Percentiles rank a stretch among this genome's conserved stretches.
Conservation (phyloP, 2,329 filamentous ascomycete species). For the Amauroascus niger region DNA sequence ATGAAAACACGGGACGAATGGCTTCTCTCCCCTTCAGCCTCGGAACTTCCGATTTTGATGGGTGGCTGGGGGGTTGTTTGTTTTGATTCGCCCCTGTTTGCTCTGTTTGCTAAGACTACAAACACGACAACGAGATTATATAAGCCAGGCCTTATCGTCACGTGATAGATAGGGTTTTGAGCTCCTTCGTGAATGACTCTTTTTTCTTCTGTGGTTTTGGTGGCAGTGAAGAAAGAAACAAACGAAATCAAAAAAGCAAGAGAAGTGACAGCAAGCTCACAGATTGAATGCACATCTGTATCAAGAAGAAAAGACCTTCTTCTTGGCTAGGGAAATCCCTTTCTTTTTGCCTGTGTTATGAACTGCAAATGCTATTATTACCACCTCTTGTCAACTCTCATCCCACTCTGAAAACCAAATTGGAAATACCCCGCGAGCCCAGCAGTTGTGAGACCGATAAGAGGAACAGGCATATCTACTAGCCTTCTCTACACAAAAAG, state of each 20-base stretch:
- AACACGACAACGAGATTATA: too few relatives aligned
- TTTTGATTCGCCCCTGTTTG: conserved; percentile 20
- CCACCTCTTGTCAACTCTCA: neutral
- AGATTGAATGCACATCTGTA: neutral
- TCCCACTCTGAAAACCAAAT: neutral
- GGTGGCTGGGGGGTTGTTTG: conserved; percentile 17
- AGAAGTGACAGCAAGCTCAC: neutral
- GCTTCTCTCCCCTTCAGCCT: conserved; percentile 25
- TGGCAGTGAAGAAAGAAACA: neutral
- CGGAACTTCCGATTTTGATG: conserved; percentile 37
- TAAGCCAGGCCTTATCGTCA: too few relatives aligned
- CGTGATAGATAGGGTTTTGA: conserved; percentile 21
- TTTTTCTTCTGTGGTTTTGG: neutral
- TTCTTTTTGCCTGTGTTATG: neutral
- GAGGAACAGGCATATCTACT: neutral
- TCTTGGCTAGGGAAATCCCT: neutral
- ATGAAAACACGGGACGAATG: neutral
- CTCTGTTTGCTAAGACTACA: conserved; percentile 28
- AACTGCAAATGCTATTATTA: neutral
- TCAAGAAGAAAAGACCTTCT: conserved; percentile 10
- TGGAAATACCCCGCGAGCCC: neutral
- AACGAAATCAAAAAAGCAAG: too few relatives aligned
- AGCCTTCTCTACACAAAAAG: neutral
- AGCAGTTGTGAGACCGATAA: neutral
- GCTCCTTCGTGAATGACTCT: too few relatives aligned